Percentiles rank a stretch among this genome's conserved stretches.
Evolutionary conservation across 805 yeast genomes (phyloP).

Genomic region (Sugiyamaella floridensis): DNA sequence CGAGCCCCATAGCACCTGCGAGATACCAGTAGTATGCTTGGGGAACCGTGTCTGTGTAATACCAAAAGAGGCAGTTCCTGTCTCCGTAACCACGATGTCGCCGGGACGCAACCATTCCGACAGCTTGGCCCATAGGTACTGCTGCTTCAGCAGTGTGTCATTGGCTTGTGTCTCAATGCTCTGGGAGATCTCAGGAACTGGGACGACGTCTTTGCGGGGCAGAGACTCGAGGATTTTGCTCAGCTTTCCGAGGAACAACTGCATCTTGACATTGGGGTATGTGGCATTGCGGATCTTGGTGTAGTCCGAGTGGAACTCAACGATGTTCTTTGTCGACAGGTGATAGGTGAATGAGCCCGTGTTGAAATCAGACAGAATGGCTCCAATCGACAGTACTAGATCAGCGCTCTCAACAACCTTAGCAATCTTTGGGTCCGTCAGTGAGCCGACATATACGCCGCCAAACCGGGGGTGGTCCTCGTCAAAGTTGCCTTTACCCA

Average conservation of each 20-base stretch:
- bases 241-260: conserved; percentile 34
- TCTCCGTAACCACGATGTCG: conserved; percentile 54
- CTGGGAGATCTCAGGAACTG: conserved; percentile 48
- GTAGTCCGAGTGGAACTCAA: conserved; percentile 51
- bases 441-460: conserved; percentile 81
- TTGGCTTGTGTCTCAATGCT: conserved; percentile 34
- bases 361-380: conserved; percentile 79
- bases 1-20: conserved; percentile 62
- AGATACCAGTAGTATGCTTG: conserved; percentile 42
- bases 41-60: conserved; percentile 53
- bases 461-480: conserved; percentile 69
- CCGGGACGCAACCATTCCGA: conserved; percentile 47
- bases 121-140: conserved; percentile 46
- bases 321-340: conserved; percentile 46
- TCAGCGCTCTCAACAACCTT: conserved; percentile 69
- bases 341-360: conserved; percentile 70
- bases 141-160: conserved; percentile 31
- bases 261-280: conserved; percentile 50
- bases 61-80: conserved; percentile 62
- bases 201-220: conserved; percentile 31
- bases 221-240: conserved; percentile 2
- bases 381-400: conserved; percentile 72
- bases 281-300: conserved; percentile 46
- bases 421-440: conserved; percentile 66
- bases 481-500: conserved; percentile 79